Evolutionary conservation across 176 grass and related monocot species (phyloP), one percentile per base, ranked within the genome.

Genomic region (Urochloa ruziziensis): DNA sequence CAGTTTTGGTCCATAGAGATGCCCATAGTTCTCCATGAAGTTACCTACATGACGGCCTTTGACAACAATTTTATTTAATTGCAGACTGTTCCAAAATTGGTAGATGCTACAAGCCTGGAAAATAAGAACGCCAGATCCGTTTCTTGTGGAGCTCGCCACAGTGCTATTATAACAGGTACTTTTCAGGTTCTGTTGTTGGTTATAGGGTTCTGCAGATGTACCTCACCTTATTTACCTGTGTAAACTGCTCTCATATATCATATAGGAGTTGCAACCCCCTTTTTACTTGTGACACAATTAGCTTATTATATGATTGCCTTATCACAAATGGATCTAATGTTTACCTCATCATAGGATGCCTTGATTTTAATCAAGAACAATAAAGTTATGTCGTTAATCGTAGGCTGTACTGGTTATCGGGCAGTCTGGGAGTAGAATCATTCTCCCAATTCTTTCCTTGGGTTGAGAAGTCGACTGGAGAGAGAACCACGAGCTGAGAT

Each of bases 61-160:
- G 24, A 70, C 16, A 10, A 21, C 2, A 43, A 23, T 36, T 72
- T 87, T 68, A 58, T 32, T 88, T 80, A 19, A 35, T 71, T 91
- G 85, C 91, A 99, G 97, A 96, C 89, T 75, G 39, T 99, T 87
- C 97, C 97, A 21, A 99, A 94, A 80, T 52, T 94, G 70, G 54
- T 99, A 66, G 97, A 99, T 53, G 86, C 89, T 82, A 84, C 93
- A 62, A 91, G 89, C 81, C 83, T 99, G 87, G 97, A 92, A 77
- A 92, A 94, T 83, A 99, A 96, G 69, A 94, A 91, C 30, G 97
- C 91, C 63, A 90, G 81, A 78, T 19, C 81, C 16, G 93, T 99
- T 82, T 94, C 97, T 77, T 99, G 97, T 83, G 97, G 97, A 64
- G 97, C 97, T 71, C 87, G 97, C 27, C 97, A 99, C 73, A 99